Percentiles rank a stretch among this genome's conserved stretches.
These are phyloP conservation scores for Mercurialis annua DNA, from an alignment of 345 rosid species.

Conservation along the genomic window DNA sequence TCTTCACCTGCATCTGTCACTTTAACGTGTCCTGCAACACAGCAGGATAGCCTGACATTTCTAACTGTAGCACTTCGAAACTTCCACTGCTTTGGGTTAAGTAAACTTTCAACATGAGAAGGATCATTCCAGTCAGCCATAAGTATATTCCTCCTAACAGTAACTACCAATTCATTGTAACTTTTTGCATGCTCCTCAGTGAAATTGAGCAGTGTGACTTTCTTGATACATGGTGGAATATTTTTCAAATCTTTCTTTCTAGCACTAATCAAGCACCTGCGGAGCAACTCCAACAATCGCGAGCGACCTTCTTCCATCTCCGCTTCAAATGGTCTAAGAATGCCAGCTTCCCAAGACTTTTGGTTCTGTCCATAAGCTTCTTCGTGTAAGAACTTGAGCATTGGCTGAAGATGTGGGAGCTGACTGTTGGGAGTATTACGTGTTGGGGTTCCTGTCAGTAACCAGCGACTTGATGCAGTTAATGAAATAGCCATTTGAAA, in stretches of 20 bases:
- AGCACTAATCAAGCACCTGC: constrained; percentile 89
- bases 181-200: constrained; percentile 77
- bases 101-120: constrained; percentile 92
- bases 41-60: constrained; percentile 89
- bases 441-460: constrained; percentile 96
- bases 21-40: constrained; percentile 95
- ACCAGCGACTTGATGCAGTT: constrained; percentile 79
- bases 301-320: constrained; percentile 85
- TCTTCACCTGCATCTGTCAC: constrained; percentile 81
- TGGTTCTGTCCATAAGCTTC: constrained; percentile 78
- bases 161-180: constrained; percentile 89
- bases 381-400: constrained; percentile 91
- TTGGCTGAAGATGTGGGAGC: constrained; percentile 78
- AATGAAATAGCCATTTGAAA: constrained; percentile 93
- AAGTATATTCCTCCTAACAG: constrained; percentile 85
- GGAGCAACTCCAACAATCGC: constrained; percentile 67
- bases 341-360: constrained; percentile 88
- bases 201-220: constrained; percentile 66
- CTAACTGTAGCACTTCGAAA: constrained; percentile 62
- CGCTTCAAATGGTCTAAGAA: constrained; percentile 89
- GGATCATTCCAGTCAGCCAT: constrained; percentile 99
- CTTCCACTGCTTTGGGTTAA: constrained; percentile 96
- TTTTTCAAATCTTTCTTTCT: constrained; percentile 79
- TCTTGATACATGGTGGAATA: constrained; percentile 94
- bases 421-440: constrained; percentile 85